These are phyloP conservation scores for Candida nitratophila DNA, from an alignment of 805 yeast species.

Conservation along the genomic window DNA sequence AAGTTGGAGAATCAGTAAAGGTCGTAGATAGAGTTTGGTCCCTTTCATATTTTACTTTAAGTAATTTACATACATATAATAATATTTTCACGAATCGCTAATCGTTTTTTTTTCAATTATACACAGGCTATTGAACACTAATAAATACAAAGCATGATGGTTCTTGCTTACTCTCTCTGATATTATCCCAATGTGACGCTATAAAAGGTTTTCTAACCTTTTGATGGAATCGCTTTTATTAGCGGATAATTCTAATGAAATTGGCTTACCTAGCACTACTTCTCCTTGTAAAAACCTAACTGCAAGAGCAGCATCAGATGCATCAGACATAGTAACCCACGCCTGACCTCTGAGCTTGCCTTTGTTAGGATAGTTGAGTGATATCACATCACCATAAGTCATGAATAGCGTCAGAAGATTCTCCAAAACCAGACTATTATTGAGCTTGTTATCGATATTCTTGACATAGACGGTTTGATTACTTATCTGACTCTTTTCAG, in stretches of 20 bases:
- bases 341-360: constrained; percentile 59
- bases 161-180: no score
- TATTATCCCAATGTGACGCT: no score
- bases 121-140: no score
- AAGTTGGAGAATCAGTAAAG: constrained; percentile 68
- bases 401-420: constrained; percentile 33
- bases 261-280: constrained; percentile 44
- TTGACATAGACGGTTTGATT: background rate
- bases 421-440: background rate
- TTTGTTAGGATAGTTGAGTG: constrained; percentile 35
- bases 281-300: constrained; percentile 38
- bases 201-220: constrained; percentile 4
- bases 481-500: background rate
- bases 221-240: constrained; percentile 22
- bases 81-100: no score
- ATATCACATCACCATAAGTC: constrained; percentile 59
- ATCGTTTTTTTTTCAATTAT: no score
- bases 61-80: no score
- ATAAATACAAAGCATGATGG: background rate
- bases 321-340: constrained; percentile 42
- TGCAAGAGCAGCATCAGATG: constrained; percentile 29
- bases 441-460: background rate
- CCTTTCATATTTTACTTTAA: no score
- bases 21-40: constrained; percentile 15
- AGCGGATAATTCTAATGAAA: constrained; percentile 38